Conservation (phyloP, 2,329 filamentous ascomycete genomes). For the Diaporthe velutina region DNA sequence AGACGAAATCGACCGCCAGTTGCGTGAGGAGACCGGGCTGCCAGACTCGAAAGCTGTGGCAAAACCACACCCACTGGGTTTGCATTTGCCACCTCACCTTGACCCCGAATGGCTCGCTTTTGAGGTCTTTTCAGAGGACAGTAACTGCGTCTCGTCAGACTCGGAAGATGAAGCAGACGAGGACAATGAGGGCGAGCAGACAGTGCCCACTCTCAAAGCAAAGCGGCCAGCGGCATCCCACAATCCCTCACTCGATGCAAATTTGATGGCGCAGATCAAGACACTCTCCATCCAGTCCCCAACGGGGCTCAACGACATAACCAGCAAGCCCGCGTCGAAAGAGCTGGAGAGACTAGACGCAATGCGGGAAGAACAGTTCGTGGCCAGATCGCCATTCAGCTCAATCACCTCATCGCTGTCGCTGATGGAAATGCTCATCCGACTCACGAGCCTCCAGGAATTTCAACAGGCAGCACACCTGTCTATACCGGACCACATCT, state of each 20-base stretch:
- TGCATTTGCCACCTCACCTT: constrained; percentile 78
- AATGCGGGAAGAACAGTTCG: constrained; percentile 46
- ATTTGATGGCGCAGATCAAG: constrained; percentile 56
- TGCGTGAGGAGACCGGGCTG: constrained; percentile 52
- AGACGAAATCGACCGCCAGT: constrained; percentile 60
- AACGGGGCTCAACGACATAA: constrained; percentile 30
- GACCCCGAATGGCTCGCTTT: constrained; percentile 94
- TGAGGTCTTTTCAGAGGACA: constrained; percentile 81
- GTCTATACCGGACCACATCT: constrained; percentile 88
- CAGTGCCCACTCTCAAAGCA: constrained; percentile 23
- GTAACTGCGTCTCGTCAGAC: constrained; percentile 61
- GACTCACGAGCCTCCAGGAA: constrained; percentile 88
- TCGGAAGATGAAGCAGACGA: constrained; percentile 49
- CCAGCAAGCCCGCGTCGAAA: constrained; percentile 7
- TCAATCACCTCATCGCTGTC: constrained; percentile 73
- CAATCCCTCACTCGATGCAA: constrained; percentile 51
- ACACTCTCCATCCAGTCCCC: constrained; percentile 51
- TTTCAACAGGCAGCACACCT: constrained; percentile 92
- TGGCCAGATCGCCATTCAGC: constrained; percentile 62
- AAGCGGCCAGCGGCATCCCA: constrained; percentile 17
- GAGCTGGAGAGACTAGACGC: constrained; percentile 27
- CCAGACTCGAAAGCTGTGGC: constrained; percentile 18
- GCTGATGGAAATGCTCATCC: constrained; percentile 88
- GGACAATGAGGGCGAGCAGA: constrained; percentile 44
- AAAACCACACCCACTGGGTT: constrained; percentile 49